Percentiles rank a stretch among this genome's conserved stretches.
These are phyloP conservation scores for Garcia nutans DNA, from an alignment of 345 rosid genomes.

Conservation along the genomic window DNA sequence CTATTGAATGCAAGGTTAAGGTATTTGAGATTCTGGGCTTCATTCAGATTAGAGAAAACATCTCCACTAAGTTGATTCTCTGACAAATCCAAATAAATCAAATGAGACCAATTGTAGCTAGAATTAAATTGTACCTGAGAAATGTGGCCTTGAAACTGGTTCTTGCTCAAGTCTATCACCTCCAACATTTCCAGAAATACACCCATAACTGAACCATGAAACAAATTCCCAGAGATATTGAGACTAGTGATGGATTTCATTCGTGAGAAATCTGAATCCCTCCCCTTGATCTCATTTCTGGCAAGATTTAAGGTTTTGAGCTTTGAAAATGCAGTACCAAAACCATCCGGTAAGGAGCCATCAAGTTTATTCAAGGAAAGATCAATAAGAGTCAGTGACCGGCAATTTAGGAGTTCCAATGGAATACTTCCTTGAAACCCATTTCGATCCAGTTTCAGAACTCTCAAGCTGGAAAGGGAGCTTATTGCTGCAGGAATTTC, in stretches of 20 bases:
- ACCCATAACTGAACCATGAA: slow-evolving; percentile 60
- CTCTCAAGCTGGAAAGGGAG: slow-evolving; percentile 55
- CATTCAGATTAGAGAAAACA: slow-evolving; percentile 45
- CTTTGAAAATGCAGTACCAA: slow-evolving; percentile 72
- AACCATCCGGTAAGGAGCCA: slow-evolving; percentile 71
- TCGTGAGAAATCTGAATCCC: slow-evolving; percentile 44
- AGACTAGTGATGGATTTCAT: slow-evolving; percentile 57
- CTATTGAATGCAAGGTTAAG: slow-evolving; percentile 81
- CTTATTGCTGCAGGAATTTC: slow-evolving; percentile 70
- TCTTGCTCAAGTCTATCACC: slow-evolving; percentile 73
- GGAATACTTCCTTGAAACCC: slow-evolving; percentile 65
- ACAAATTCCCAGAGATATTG: slow-evolving; percentile 66
- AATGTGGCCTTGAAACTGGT: slow-evolving; percentile 75
- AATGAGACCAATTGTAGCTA: slow-evolving; percentile 51
- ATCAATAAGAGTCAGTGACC: slow-evolving; percentile 56
- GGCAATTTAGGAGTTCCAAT: slow-evolving; percentile 47
- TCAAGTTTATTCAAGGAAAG: slow-evolving; percentile 66
- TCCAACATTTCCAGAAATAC: slow-evolving; percentile 48
- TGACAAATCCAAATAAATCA: slow-evolving; percentile 79
- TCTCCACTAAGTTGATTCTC: slow-evolving; percentile 83
- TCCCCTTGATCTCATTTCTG: slow-evolving; percentile 58
- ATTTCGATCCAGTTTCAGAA: slow-evolving; percentile 61
- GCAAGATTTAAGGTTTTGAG: slow-evolving; percentile 69
- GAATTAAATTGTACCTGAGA: slow-evolving; percentile 77
- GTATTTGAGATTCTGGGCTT: slow-evolving; percentile 56